Evolutionary conservation across 2,329 filamentous ascomycete genomes (phyloP).

Genomic region (Verticillium tricorpus): DNA sequence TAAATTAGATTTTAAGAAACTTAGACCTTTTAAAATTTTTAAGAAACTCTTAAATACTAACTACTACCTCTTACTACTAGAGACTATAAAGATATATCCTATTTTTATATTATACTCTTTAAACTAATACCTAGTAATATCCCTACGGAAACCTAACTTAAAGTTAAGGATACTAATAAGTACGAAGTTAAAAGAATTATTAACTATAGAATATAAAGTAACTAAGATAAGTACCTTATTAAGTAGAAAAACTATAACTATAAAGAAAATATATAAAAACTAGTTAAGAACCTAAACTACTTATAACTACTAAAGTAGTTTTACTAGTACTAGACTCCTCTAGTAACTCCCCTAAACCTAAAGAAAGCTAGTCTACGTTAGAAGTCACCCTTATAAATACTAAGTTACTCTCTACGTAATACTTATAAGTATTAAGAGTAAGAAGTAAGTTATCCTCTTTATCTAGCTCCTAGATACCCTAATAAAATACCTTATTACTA

Average conservation of each 20-base stretch:
- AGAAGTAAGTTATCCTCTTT: too few relatives aligned
- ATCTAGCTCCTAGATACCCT: too few relatives aligned
- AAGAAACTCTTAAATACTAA: neutral
- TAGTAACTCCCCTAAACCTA: neutral
- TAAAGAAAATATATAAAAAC: too few relatives aligned
- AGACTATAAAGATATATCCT: neutral
- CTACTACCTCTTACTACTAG: neutral
- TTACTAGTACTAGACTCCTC: neutral
- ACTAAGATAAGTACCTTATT: neutral
- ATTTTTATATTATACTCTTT: neutral
- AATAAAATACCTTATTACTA: neutral
- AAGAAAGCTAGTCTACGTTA: neutral
- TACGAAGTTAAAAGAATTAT: neutral
- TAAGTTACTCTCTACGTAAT: too few relatives aligned
- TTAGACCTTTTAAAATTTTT: neutral
- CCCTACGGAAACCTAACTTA: neutral
- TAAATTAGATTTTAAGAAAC: slow-evolving; percentile 4
- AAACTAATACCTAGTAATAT: neutral
- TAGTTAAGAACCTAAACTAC: neutral
- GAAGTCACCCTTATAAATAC: too few relatives aligned
- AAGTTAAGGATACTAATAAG: neutral
- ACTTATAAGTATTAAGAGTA: too few relatives aligned
- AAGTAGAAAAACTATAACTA: neutral
- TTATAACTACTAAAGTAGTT: neutral
- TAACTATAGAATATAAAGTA: neutral